phyloP scores from a whole-genome alignment of 2,329 filamentous ascomycete species.

The Seiridium unicorne region DNA sequence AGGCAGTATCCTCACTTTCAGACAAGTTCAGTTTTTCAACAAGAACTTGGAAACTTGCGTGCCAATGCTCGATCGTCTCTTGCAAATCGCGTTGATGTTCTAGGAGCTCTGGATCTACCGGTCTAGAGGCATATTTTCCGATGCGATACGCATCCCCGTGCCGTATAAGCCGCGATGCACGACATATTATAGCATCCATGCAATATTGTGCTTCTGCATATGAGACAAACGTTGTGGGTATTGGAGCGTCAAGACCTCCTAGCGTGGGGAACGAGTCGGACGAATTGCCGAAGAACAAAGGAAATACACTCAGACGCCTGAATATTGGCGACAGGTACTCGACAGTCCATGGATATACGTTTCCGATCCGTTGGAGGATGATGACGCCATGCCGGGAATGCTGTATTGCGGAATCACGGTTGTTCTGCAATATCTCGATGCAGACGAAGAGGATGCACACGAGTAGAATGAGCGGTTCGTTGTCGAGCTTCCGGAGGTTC shows the following conservation, averaged over 20 bases:
- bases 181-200: conserved; percentile 26
- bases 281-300: conserved; percentile 32
- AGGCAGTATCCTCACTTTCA: conserved; percentile 1
- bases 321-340: conserved; percentile 34
- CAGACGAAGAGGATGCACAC: conserved; percentile 42
- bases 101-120: conserved; percentile 15
- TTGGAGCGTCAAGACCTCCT: conserved; percentile 18
- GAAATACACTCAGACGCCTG: conserved; percentile 36
- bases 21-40: neutral
- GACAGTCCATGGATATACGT: conserved; percentile 24
- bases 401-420: conserved; percentile 30
- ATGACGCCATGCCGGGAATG: conserved; percentile 37
- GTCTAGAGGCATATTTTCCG: conserved; percentile 10
- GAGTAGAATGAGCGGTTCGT: conserved; percentile 34
- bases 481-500: conserved; percentile 25
- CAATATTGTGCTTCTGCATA: conserved; percentile 27
- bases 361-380: conserved; percentile 29
- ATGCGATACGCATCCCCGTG: conserved; percentile 24
- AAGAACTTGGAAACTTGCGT: conserved; percentile 20
- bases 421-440: conserved; percentile 39
- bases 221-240: conserved; percentile 17
- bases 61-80: conserved; percentile 27
- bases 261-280: conserved; percentile 22
- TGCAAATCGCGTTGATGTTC: conserved; percentile 20
- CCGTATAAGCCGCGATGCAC: conserved; percentile 28